These are phyloP conservation scores for Ceratocystis destructans DNA, from an alignment of 2,329 filamentous ascomycete species.

Conservation along the genomic window DNA sequence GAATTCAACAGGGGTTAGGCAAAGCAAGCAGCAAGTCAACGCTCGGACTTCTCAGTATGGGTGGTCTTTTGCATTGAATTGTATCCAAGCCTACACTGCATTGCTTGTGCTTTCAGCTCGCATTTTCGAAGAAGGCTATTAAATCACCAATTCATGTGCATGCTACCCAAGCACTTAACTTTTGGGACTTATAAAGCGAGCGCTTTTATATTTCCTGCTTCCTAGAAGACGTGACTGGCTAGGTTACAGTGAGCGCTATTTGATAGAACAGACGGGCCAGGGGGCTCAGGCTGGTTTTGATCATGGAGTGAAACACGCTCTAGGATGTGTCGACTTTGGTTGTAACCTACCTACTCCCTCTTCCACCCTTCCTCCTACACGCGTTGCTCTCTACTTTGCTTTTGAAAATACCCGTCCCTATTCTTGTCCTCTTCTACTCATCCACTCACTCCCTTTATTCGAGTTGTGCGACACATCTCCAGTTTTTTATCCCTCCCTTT, in stretches of 20 bases:
- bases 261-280: neutral
- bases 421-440: neutral
- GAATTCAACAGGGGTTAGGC: neutral
- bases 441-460: neutral
- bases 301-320: constrained; percentile 13
- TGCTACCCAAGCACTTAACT: neutral
- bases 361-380: neutral
- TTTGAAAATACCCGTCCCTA: neutral
- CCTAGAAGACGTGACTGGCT: neutral
- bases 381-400: neutral
- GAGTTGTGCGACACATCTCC: constrained; percentile 2
- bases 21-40: neutral
- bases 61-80: neutral
- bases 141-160: neutral
- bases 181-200: neutral
- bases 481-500: constrained; percentile 6
- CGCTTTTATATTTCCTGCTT: neutral
- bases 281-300: neutral
- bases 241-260: neutral
- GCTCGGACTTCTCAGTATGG: constrained; percentile 7
- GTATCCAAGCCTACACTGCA: neutral
- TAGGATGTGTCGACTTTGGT: constrained; percentile 1
- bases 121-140: neutral
- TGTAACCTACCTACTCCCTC: neutral
- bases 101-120: neutral